A percentile compares a stretch with the other conserved stretches of the same genome.
Evolutionary conservation across 805 yeast genomes (phyloP).

Genomic region (Sugiyamaella chiloensis): DNA sequence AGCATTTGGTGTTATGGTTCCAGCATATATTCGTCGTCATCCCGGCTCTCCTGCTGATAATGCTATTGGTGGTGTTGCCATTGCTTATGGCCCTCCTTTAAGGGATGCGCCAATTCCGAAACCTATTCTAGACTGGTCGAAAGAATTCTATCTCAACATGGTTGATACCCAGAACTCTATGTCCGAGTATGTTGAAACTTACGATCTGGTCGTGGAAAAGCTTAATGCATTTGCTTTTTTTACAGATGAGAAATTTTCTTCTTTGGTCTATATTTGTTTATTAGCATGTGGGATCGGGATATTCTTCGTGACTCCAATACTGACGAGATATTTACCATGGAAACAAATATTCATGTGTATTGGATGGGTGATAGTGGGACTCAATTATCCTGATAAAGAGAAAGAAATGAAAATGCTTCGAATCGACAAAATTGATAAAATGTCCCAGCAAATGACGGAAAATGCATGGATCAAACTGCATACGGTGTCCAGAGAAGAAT

Average conservation of each 20-base stretch:
- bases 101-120: constrained; percentile 50
- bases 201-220: constrained; percentile 52
- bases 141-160: constrained; percentile 72
- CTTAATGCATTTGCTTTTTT: constrained; percentile 60
- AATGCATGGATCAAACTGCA: not conserved
- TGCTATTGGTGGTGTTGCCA: not conserved
- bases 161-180: constrained; percentile 84
- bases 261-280: constrained; percentile 44
- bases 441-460: not conserved
- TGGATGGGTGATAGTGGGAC: constrained; percentile 48
- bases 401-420: not conserved
- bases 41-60: constrained; percentile 49
- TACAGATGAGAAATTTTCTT: constrained; percentile 52
- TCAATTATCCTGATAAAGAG: constrained; percentile 14
- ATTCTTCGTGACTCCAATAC: constrained; percentile 29
- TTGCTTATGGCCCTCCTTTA: constrained; percentile 42
- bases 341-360: constrained; percentile 35
- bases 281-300: constrained; percentile 34
- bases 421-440: constrained; percentile 2
- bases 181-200: constrained; percentile 58
- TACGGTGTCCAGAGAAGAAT: constrained; percentile 36
- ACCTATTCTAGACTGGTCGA: constrained; percentile 74
- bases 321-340: constrained; percentile 36
- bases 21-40: constrained; percentile 60
- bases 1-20: constrained; percentile 57